Evolutionary conservation across 78 protist species (phyloP), one percentile per base, ranked within the genome.

Genomic region (Bodo saltans): DNA sequence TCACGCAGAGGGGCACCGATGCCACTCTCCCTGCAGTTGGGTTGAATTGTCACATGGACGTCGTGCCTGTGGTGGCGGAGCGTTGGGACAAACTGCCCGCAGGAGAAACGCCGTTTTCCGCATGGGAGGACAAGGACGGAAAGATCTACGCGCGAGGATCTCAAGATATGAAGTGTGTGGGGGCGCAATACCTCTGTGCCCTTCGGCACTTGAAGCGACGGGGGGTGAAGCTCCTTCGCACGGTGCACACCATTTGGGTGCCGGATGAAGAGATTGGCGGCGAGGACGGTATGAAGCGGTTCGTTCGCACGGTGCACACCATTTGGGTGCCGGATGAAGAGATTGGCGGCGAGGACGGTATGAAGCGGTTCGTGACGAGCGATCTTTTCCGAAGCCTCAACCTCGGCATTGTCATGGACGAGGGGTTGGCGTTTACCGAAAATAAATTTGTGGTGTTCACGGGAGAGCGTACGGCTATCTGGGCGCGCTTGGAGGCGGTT

Each of bases 161-260:
- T 11, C 97, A 94, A 76, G 97, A 94, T 78, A 94, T 94, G 97
- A 94, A 94, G 82, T 90, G 91, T 68, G 97, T 94, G 29, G 29
- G 91, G 73, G 88, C 92, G 3, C 96, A 92, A 53, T 74, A 83
- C 33, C 0, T 84, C 34, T 80, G 0, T 12, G 84, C 88, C 27
- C 0, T 83, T 3, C 11, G 52, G 23, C 29, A 30, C n/a, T 1
- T 83, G 53, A 83, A 29, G 21, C n/a, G n/a, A n/a, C n/a, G n/a
- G 21, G 73, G 37, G 38, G 0, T 39, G 17, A n/a, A 35, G 40
- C 75, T 28, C 42, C 26, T 30, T 1, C 84, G 69, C 21, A 42
- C 38, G 32, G 70, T 83, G 23, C 74, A 83, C 70, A 70, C 68
- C 39, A 3, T 30, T 27, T 72, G 12, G 34, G 87, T 83, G 26